Base-by-base conservation (phyloP, 176 grass and related monocot genomes). In the Microstegium vimineum region DNA sequence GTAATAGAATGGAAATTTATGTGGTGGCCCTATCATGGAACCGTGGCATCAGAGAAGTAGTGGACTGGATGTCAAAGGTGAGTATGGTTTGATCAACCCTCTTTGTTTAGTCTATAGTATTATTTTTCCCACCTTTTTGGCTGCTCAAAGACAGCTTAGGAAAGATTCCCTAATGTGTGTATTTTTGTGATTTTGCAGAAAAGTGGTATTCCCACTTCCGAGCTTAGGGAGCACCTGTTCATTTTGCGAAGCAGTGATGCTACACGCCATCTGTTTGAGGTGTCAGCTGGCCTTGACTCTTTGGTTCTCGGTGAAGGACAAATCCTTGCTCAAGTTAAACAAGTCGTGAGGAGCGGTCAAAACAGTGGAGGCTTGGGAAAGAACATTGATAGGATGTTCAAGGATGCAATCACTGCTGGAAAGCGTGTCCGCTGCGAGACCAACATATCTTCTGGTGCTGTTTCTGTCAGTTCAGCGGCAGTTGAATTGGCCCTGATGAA, bases 41-140 rank as follows among this genome's bases (percentile, higher is more conserved):
- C 61, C 87, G 92, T 46, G 95, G 95, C 62, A 98, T 98, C 59
- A 91, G 90, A 88, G 95, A 98, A 90, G 95, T 98, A 14, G 84
- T 94, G 10, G 95, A 98, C 52, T 98, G 95, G 95, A 98, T 98
- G 92, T 73, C 95, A 78, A 98, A 93, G 92, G 95, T 98, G 87
- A 86, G 68, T 28, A 28, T 72, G 18, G 34, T 82, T 77, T 75
- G n/a, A 77, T 63, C 16, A 59, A 47, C 65, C 77, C n/a, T 32
- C 25, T 78, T 74, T 79, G 23, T 32, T 69, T 34, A 52, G 38
- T 79, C 45, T 46, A 25, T 74, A 16, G 18, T 54, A 54, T n/a
- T 83, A 22, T 57, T 59, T 68, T 71, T 38, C 1, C 63, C 54
- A 26, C 10, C 4, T 83, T 89, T 86, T 78, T 10, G 12, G 57